Evolutionary conservation across 768 basidiomycete species (phyloP).

Genomic region (Tricholoma hemisulphureum): DNA sequence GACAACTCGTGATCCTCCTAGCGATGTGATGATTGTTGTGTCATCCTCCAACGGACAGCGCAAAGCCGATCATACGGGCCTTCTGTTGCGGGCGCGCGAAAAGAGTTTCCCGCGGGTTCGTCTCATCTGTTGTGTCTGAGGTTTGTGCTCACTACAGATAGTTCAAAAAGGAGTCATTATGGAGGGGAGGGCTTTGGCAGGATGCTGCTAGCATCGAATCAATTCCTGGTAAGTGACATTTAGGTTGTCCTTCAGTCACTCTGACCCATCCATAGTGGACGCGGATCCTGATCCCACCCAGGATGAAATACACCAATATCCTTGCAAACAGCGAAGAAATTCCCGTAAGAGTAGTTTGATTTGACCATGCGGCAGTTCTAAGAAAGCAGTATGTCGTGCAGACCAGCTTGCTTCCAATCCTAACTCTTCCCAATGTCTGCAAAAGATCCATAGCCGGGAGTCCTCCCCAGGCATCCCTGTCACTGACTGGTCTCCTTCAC

Average conservation of each 20-base stretch:
- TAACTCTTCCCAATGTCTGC: neutral
- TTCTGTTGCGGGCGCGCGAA: neutral
- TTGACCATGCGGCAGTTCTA: neutral
- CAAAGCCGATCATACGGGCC: neutral
- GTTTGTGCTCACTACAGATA: neutral
- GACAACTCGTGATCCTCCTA: neutral
- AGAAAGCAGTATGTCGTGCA: neutral
- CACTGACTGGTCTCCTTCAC: neutral
- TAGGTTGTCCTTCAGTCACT: neutral
- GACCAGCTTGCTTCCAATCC: neutral
- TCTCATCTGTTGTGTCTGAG: neutral
- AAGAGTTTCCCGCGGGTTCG: neutral
- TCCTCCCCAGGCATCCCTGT: neutral
- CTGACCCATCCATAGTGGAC: conserved; percentile 3
- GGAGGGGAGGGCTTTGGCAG: conserved; percentile 6
- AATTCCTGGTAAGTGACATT: conserved; percentile 12
- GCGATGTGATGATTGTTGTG: neutral
- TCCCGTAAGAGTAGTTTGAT: neutral
- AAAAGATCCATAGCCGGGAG: neutral
- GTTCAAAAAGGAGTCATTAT: neutral
- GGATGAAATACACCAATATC: neutral
- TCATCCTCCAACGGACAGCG: neutral
- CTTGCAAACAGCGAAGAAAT: neutral
- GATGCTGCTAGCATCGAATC: conserved; percentile 9
- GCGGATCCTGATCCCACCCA: neutral